Percentiles rank a stretch among this genome's conserved stretches.
These are phyloP conservation scores for Symmetrospora coprosmae DNA, from an alignment of 768 basidiomycete species.

Conservation along the genomic window DNA sequence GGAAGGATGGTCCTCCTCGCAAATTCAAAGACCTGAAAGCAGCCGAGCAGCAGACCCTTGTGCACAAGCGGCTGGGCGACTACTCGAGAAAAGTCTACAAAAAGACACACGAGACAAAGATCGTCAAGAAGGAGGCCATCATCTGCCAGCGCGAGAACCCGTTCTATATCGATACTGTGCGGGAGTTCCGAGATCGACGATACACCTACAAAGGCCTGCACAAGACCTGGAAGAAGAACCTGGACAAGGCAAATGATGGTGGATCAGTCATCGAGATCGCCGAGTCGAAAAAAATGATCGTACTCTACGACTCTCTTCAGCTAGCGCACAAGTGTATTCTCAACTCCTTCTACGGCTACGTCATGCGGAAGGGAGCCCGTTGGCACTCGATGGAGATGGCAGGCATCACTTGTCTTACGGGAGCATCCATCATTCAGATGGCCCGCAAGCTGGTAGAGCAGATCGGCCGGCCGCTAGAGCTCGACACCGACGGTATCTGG, in stretches of 20 bases:
- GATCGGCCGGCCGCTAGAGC: slow-evolving; percentile 87
- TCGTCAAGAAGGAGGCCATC: slow-evolving; percentile 83
- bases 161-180: slow-evolving; percentile 97
- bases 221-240: slow-evolving; percentile 98
- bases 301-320: slow-evolving; percentile 93
- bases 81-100: slow-evolving; percentile 98
- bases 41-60: slow-evolving; percentile 73
- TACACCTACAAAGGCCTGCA: slow-evolving; percentile 98
- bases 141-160: slow-evolving; percentile 96
- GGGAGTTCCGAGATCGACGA: slow-evolving; percentile 86
- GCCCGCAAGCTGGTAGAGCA: slow-evolving; percentile 92
- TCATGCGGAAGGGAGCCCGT: slow-evolving; percentile 96
- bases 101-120: slow-evolving; percentile 92
- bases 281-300: slow-evolving; percentile 98
- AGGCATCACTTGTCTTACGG: slow-evolving; percentile 93
- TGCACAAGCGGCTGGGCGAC: slow-evolving; percentile 94
- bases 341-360: slow-evolving; percentile 99
- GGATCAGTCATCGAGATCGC: slow-evolving; percentile 71
- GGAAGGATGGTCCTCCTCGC: slow-evolving; percentile 56
- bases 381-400: slow-evolving; percentile 99
- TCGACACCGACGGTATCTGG: slow-evolving; percentile 99
- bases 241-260: slow-evolving; percentile 57
- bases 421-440: slow-evolving; percentile 97
- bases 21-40: slow-evolving; percentile 68
- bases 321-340: slow-evolving; percentile 99